Conservation (phyloP, 306 rosid species). For the Vachellia collinsii region DNA sequence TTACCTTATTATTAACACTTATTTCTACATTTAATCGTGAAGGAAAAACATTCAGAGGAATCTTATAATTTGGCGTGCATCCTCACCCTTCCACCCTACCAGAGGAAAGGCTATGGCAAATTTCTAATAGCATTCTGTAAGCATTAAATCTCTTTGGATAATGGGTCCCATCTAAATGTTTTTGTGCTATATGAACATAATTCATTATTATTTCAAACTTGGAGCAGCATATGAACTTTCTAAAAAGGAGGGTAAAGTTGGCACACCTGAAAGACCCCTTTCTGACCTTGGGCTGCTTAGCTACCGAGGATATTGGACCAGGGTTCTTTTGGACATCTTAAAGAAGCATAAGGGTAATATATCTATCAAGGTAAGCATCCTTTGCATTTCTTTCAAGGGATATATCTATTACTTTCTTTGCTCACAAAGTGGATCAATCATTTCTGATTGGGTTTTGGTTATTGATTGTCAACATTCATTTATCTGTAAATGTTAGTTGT, state of each 20-base stretch:
- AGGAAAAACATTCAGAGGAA: conserved; percentile 99
- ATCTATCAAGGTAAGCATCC: conserved; percentile 77
- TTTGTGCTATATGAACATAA: conserved; percentile 11
- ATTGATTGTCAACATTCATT: neutral
- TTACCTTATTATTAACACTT: conserved; percentile 20
- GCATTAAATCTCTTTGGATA: conserved; percentile 35
- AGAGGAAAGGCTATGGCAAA: conserved; percentile 99
- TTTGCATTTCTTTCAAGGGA: neutral
- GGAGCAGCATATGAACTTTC: conserved; percentile 96
- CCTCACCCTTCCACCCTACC: conserved; percentile 99
- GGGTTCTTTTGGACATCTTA: conserved; percentile 92
- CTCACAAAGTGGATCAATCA: neutral
- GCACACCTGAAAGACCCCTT: conserved; percentile 98
- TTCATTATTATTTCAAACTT: conserved; percentile 37
- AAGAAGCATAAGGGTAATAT: conserved; percentile 97
- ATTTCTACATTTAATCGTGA: conserved; percentile 34
- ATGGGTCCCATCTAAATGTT: conserved; percentile 4
- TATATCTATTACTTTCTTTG: conserved; percentile 6
- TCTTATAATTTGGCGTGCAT: conserved; percentile 98
- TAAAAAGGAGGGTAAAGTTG: conserved; percentile 96
- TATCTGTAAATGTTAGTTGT: neutral
- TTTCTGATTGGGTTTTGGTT: neutral
- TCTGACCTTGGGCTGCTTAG: conserved; percentile 96
- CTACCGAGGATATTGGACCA: conserved; percentile 99
- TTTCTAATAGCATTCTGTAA: conserved; percentile 97